Conservation (phyloP, 768 basidiomycete species). For the Bullera alba region DNA sequence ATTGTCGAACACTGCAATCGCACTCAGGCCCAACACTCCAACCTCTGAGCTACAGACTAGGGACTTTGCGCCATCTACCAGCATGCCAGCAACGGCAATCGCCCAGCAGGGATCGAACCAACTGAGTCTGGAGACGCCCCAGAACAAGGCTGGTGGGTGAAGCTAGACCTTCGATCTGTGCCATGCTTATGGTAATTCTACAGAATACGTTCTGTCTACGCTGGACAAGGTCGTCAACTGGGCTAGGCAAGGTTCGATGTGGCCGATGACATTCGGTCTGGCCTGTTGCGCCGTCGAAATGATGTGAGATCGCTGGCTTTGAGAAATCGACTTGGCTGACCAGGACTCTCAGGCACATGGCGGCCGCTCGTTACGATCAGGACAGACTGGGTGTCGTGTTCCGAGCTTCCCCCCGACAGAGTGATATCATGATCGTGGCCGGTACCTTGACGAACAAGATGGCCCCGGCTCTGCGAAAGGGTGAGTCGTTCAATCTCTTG, state of each 20-base stretch:
- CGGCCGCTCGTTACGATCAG: slow-evolving; percentile 96
- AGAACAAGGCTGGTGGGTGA: slow-evolving; percentile 73
- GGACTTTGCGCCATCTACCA: slow-evolving; percentile 40
- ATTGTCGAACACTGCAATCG: slow-evolving; percentile 32
- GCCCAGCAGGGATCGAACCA: slow-evolving; percentile 78
- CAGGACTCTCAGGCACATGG: slow-evolving; percentile 89
- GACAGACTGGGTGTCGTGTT: slow-evolving; percentile 95
- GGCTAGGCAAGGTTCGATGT: slow-evolving; percentile 96
- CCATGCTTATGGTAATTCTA: not conserved
- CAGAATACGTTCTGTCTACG: slow-evolving; percentile 94
- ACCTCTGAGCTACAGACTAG: slow-evolving; percentile 30
- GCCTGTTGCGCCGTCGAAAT: slow-evolving; percentile 96
- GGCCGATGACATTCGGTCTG: slow-evolving; percentile 97
- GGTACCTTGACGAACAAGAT: slow-evolving; percentile 99
- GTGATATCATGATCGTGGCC: slow-evolving; percentile 98
- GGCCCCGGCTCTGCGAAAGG: slow-evolving; percentile 94
- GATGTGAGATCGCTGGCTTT: slow-evolving; percentile 29
- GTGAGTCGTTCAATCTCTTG: slow-evolving; percentile 9
- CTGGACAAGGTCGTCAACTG: slow-evolving; percentile 95
- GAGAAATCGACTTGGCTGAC: not conserved
- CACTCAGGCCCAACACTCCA: slow-evolving; percentile 35
- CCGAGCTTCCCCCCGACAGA: slow-evolving; percentile 96
- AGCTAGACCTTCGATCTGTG: too few species aligned
- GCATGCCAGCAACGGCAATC: slow-evolving; percentile 52
- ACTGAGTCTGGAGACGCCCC: slow-evolving; percentile 74